These are phyloP conservation scores for Gillenia trifoliata DNA, from an alignment of 306 rosid genomes.

Conservation along the genomic window DNA sequence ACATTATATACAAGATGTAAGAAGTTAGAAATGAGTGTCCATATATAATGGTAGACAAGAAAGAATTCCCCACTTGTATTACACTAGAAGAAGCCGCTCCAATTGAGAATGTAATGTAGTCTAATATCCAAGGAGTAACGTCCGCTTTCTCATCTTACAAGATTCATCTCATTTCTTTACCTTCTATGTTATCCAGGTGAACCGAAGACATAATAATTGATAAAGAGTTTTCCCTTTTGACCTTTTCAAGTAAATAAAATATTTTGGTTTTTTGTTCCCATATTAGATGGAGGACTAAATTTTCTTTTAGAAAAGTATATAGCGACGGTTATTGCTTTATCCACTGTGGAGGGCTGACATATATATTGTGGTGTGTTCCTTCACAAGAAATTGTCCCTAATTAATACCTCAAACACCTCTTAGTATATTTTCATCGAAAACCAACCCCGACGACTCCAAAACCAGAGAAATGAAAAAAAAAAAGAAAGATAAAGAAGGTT, in stretches of 20 bases:
- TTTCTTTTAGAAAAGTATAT: neutral
- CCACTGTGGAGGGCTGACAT: neutral
- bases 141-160: neutral
- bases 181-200: neutral
- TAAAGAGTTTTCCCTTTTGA: neutral
- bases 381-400: neutral
- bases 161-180: neutral
- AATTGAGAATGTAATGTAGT: neutral
- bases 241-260: neutral
- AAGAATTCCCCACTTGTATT: neutral
- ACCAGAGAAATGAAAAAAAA: neutral
- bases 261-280: neutral
- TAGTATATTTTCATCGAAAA: neutral
- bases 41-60: neutral
- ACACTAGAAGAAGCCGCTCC: neutral
- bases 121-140: neutral
- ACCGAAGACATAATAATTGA: neutral
- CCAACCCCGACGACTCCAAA: constrained; percentile 1
- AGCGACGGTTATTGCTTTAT: neutral
- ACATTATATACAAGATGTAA: neutral
- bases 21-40: neutral
- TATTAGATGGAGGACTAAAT: neutral
- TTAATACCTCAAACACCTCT: neutral
- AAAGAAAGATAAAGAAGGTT: too few relatives aligned
- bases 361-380: neutral